Evolutionary conservation across 2,329 filamentous ascomycete species (phyloP), one percentile per base, ranked within the genome.

Genomic region (Botrytis tulipae): DNA sequence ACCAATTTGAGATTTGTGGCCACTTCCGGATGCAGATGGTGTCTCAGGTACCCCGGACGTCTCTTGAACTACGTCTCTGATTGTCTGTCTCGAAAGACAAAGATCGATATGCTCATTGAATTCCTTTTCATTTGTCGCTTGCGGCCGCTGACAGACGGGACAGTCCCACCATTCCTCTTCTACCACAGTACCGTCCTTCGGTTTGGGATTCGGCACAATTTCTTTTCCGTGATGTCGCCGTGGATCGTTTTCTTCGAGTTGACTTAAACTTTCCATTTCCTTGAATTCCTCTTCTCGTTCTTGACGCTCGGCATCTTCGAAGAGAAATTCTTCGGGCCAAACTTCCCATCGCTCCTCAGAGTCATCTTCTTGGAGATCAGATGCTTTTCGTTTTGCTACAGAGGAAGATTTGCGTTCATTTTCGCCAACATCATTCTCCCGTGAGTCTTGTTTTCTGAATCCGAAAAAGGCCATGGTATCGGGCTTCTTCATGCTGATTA

Each of bases 61-160:
- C 67, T 86, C 86, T 73, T 93, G 90, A 1, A 96, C 91, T 0
- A 90, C 92, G 78, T 98, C 93, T 63, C 91, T 91, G 78, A 99
- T 98, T 0, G 94, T 93, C 79, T 93, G 90, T 72, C 91, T 87
- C 0, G 95, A 98, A 1, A 99, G 87, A 81, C 96, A 99, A 14
- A 92, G 88, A 81, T 99, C 96, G 70, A 99, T 94, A 80, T 99
- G 96, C 73, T 92, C 89, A 77, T 99, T 99, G 83, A 98, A 97
- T 0, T 84, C 84, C 63, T 86, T 87, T 80, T 98, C 94, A 68
- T 95, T 87, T 0, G 94, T 88, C 0, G 85, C 79, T 79, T 98
- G 95, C 0, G 93, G 91, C 25, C 91, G 86, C n/a, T 85, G 83
- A 81, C 96, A 99, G 62, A 98, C 93, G 0, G 96, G 96, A 81